Conservation (phyloP, 2,329 filamentous ascomycete genomes). For the Leptodontidium sp. region DNA sequence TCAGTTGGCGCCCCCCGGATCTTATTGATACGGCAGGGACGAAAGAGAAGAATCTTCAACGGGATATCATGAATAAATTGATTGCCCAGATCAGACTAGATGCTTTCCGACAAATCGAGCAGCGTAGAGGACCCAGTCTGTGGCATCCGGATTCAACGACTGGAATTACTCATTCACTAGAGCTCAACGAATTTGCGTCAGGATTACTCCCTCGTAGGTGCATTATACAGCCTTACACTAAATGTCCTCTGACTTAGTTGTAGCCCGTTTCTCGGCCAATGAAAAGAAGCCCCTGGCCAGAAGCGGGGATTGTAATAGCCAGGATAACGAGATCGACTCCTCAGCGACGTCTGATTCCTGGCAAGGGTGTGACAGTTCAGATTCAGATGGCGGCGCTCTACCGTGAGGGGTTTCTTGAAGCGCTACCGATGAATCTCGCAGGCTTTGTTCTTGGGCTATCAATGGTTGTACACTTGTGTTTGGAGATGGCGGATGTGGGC, state of each 20-base stretch:
- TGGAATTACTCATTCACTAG: constrained; percentile 30
- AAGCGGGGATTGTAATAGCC: not conserved
- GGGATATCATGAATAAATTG: constrained; percentile 43
- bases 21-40: constrained; percentile 24
- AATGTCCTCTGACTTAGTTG: constrained; percentile 3
- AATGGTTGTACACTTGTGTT: not conserved
- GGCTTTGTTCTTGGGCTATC: not conserved
- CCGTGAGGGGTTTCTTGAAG: not conserved
- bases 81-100: constrained; percentile 39
- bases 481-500: not conserved
- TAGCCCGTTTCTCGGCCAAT: not conserved
- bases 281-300: not conserved
- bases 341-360: constrained; percentile 3
- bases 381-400: constrained; percentile 5
- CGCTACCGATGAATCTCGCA: not conserved
- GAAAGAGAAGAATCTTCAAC: constrained; percentile 33
- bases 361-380: not conserved
- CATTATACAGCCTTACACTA: not conserved
- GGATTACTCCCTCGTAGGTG: not conserved
- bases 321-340: not conserved
- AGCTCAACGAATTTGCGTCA: not conserved
- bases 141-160: constrained; percentile 44
- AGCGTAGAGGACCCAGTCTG: constrained; percentile 32
- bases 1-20: constrained; percentile 44
- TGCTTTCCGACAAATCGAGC: constrained; percentile 40